Evolutionary conservation across 2,329 filamentous ascomycete genomes (phyloP), one percentile per base, ranked within the genome.

Genomic region (Passalora sequoiae): DNA sequence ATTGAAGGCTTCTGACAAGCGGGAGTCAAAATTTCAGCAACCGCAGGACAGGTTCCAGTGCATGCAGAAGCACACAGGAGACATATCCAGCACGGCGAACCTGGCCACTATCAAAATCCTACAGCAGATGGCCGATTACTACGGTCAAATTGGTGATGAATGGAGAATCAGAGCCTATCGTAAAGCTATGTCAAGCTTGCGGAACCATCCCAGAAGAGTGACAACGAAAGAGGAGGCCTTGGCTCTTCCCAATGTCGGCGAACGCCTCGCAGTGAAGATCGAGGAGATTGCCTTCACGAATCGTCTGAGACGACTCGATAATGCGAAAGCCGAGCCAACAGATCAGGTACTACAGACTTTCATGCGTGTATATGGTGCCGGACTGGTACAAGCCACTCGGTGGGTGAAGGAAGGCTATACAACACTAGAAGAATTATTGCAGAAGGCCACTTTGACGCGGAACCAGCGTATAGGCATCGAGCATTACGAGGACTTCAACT

Each of bases 251-350:
- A 76, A 74, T 45, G 80, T 96, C 25, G 89, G 89, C 6, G 57
- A 71, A 8, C 76, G 86, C 1, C 69, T 96, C 1, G 89, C 89
- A 0, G 72, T 77, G 19, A 95, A 95, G 63, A 92, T 97, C 50
- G 86, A 92, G 57, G 91, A 96, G 60, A 94, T 96, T 31, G 86
- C 80, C 2, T 72, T 74, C 28, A 95, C 87, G 0, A 77, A 87
- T 56, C 72, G 74, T 19, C 75, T 96, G 1, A 76, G 76, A 30
- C 76, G 83, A 27, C 73, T 96, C 0, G 84, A 94, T 24, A 79
- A 82, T 55, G 78, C 84, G 0, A 75, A 77, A 42, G 66, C 73
- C 3, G 84, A 94, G 35, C 78, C 83, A 0, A 70, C 74, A n/a
- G 80, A 88, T 50, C 66, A 73, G 12, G 66, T 78, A 0, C 67